Evolutionary conservation across 176 grass and related monocot species (phyloP).

Genomic region (Melocanna baccifera): DNA sequence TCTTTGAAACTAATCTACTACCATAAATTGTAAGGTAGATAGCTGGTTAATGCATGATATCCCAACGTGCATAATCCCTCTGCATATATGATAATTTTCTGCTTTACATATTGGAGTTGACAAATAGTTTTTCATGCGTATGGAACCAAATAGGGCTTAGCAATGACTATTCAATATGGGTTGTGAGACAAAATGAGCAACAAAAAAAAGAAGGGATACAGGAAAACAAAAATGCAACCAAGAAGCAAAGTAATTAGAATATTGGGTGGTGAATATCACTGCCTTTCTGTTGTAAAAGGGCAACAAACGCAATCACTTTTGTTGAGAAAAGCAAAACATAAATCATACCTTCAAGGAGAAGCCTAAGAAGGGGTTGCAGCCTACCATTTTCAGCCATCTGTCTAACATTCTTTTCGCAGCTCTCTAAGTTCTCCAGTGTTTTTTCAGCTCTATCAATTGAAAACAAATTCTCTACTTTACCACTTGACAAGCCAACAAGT

Average conservation of each 20-base stretch:
- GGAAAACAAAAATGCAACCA: background rate
- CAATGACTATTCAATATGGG: background rate
- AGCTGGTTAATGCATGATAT: background rate
- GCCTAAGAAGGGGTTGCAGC: slow-evolving; percentile 79
- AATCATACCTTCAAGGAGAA: slow-evolving; percentile 88
- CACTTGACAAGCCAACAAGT: slow-evolving; percentile 84
- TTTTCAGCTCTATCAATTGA: slow-evolving; percentile 74
- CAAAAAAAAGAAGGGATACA: background rate
- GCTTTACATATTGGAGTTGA: background rate
- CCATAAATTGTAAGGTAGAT: background rate
- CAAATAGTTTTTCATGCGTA: background rate
- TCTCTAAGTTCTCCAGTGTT: slow-evolving; percentile 80
- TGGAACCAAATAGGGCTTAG: background rate
- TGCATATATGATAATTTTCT: background rate
- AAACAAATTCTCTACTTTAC: slow-evolving; percentile 68
- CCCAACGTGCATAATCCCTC: background rate
- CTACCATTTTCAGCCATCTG: slow-evolving; percentile 96
- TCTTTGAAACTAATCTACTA: background rate
- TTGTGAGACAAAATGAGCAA: background rate
- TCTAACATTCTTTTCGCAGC: slow-evolving; percentile 92
- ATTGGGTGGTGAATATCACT: background rate
- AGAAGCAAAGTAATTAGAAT: slow-evolving; percentile 2
- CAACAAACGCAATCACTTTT: background rate
- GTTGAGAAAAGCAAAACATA: slow-evolving; percentile 1
- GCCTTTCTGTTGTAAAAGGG: background rate